phyloP scores from a whole-genome alignment of 495 filamentous ascomycete species.

The Hypoxylon subgilvum region DNA sequence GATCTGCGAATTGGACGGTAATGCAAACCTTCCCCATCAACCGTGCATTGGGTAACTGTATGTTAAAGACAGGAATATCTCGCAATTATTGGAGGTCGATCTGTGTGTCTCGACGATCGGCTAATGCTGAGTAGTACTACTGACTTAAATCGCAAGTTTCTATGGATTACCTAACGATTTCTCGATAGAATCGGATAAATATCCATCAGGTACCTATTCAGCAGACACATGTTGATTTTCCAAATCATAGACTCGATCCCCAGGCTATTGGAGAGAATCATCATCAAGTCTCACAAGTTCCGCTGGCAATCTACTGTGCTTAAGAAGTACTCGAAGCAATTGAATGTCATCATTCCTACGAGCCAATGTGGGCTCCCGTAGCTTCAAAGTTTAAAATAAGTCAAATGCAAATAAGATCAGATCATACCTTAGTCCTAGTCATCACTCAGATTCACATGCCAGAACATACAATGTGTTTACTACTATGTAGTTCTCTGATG shows the following conservation, averaged over 20 bases:
- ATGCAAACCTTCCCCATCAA: no score
- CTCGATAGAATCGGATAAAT: conserved; percentile 36
- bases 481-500: no score
- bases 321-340: conserved; percentile 15
- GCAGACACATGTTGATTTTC: neutral
- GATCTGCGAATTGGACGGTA: neutral
- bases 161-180: conserved; percentile 33
- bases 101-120: no score
- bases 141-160: conserved; percentile 18
- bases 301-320: neutral
- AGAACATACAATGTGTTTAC: no score
- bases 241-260: conserved; percentile 18
- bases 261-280: conserved; percentile 6
- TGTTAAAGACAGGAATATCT: no score
- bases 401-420: no score
- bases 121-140: conserved; percentile 7
- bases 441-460: neutral
- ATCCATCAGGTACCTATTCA: conserved; percentile 23
- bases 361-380: neutral
- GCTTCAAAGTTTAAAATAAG: no score
- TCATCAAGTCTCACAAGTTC: neutral
- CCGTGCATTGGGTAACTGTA: no score
- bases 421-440: no score
- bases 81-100: no score
- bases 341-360: conserved; percentile 2